phyloP scores from a whole-genome alignment of 1,284 basidiomycete species.

The Ustilago lituana region DNA sequence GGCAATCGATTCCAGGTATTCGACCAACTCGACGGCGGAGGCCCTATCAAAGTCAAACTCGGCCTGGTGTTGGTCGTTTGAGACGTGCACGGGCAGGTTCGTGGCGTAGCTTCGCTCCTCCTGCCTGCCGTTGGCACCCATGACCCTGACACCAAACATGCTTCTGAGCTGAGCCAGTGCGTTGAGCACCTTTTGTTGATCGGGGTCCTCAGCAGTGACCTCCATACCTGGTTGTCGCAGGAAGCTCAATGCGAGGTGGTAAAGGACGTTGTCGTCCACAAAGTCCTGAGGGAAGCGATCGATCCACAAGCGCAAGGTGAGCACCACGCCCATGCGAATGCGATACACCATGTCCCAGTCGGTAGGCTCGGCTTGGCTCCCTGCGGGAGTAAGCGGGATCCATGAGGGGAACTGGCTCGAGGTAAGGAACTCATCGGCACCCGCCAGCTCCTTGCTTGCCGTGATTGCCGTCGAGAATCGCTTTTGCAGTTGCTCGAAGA shows the following conservation, averaged over 20 bases:
- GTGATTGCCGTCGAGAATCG: conserved; percentile 60
- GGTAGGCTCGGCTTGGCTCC: conserved; percentile 48
- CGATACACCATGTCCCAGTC: conserved; percentile 58
- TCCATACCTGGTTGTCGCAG: conserved; percentile 36
- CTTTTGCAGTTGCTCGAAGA: conserved; percentile 61
- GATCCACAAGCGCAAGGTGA: conserved; percentile 56
- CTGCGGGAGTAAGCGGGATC: conserved; percentile 39
- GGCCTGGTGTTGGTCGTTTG: conserved; percentile 9
- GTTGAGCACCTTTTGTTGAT: conserved; percentile 43
- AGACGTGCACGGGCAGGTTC: conserved; percentile 22
- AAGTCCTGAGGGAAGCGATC: conserved; percentile 62
- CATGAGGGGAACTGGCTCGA: conserved; percentile 62
- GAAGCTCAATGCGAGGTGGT: conserved; percentile 51
- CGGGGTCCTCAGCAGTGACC: conserved; percentile 39
- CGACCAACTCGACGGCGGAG: conserved; percentile 49
- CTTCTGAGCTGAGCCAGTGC: conserved; percentile 43
- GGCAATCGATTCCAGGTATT: conserved; percentile 62
- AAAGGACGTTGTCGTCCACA: conserved; percentile 56
- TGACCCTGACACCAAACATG: conserved; percentile 40
- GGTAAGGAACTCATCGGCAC: conserved; percentile 44
- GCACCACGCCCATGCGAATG: conserved; percentile 57
- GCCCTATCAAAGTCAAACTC: conserved; percentile 55
- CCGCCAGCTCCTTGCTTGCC: conserved; percentile 59
- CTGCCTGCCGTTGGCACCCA: conserved; percentile 50
- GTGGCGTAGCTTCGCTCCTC: conserved; percentile 37